phyloP scores from a whole-genome alignment of 768 basidiomycete species.

The Fibroporia radiculosa region DNA sequence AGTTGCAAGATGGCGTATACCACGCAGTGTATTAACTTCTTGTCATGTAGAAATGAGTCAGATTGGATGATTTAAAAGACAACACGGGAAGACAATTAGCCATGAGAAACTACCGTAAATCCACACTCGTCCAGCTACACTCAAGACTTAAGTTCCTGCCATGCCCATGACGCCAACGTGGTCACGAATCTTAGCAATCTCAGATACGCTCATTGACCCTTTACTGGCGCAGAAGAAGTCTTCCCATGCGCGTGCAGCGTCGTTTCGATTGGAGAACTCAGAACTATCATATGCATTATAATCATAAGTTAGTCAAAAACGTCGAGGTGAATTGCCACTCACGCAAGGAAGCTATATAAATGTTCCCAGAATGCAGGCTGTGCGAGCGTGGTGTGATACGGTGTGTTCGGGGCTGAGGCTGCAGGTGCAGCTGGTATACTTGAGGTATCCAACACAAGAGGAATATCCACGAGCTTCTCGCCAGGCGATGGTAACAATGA shows the following conservation, averaged over 20 bases:
- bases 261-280: conserved; percentile 56
- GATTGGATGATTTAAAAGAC: too few species aligned
- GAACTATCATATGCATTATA: conserved; percentile 28
- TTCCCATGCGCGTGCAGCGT: conserved; percentile 74
- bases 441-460: conserved; percentile 59
- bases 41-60: neutral
- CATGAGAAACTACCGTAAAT: neutral
- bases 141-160: conserved; percentile 56
- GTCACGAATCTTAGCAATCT: conserved; percentile 91
- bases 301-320: neutral
- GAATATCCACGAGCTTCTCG: conserved; percentile 51
- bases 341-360: conserved; percentile 60
- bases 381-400: conserved; percentile 65
- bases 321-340: conserved; percentile 10
- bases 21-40: too few species aligned
- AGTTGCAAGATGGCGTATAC: too few species aligned
- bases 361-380: conserved; percentile 76
- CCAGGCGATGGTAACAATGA: conserved; percentile 36
- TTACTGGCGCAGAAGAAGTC: conserved; percentile 81
- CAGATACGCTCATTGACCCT: conserved; percentile 67
- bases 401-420: conserved; percentile 24
- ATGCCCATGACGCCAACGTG: conserved; percentile 81
- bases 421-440: conserved; percentile 31
- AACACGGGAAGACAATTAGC: neutral
- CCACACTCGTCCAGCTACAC: neutral